Evolutionary conservation across 2,329 filamentous ascomycete species (phyloP).

Genomic region (Sporothrix phasma): DNA sequence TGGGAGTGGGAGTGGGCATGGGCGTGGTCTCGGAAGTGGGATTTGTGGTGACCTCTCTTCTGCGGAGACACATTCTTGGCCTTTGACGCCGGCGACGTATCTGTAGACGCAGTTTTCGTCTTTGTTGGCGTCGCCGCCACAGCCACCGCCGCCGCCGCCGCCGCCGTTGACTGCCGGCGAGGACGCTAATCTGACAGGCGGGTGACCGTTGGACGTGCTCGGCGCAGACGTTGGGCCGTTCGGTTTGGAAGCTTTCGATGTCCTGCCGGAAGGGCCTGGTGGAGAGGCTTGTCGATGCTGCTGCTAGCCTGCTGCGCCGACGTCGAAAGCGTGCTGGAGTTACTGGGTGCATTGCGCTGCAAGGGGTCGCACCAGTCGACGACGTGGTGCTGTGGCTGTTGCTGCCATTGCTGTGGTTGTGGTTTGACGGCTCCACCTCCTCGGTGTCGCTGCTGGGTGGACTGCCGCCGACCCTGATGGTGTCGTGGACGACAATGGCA

Average conservation of each 20-base stretch:
- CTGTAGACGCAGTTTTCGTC: background rate
- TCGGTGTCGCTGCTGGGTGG: conserved; percentile 27
- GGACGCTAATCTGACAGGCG: conserved; percentile 7
- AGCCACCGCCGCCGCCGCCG: background rate
- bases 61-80: background rate
- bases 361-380: conserved; percentile 17
- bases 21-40: background rate
- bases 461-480: conserved; percentile 45
- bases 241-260: background rate
- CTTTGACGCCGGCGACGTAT: background rate
- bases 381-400: conserved; percentile 10
- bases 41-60: background rate
- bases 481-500: conserved; percentile 44
- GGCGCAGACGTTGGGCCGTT: background rate
- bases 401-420: too few relatives aligned
- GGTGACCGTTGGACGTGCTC: conserved; percentile 3
- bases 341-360: conserved; percentile 3
- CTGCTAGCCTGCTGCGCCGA: background rate
- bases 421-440: conserved; percentile 18
- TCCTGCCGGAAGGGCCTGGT: background rate
- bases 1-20: background rate
- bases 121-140: background rate
- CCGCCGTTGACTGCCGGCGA: background rate
- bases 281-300: background rate
- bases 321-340: background rate